A percentile compares a stretch with the other conserved stretches of the same genome.
phyloP scores from a whole-genome alignment of 2,329 filamentous ascomycete species.

The Phoma herbarum region DNA sequence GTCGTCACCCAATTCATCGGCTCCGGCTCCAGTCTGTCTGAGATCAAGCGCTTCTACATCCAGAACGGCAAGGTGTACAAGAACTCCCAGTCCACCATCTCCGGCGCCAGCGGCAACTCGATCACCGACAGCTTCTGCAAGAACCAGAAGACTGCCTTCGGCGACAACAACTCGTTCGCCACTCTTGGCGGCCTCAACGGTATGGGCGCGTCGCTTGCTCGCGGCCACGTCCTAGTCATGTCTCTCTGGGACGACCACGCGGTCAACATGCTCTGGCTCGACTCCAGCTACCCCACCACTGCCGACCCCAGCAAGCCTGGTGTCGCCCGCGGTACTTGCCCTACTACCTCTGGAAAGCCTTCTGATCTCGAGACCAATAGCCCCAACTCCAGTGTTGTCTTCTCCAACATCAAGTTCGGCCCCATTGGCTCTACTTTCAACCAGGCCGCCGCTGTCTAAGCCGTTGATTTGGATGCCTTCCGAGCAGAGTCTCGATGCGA shows the following conservation, averaged over 20 bases:
- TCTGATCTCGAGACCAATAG: conserved; percentile 49
- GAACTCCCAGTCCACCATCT: conserved; percentile 55
- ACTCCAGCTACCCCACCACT: conserved; percentile 68
- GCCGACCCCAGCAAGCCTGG: conserved; percentile 44
- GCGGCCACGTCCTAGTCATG: conserved; percentile 72
- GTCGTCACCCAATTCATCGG: conserved; percentile 63
- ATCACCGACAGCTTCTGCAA: conserved; percentile 68
- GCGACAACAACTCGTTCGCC: conserved; percentile 63
- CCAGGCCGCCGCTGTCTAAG: conserved; percentile 38
- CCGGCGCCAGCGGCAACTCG: conserved; percentile 60
- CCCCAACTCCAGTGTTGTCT: conserved; percentile 48
- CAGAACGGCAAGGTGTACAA: conserved; percentile 60
- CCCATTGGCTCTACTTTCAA: conserved; percentile 52
- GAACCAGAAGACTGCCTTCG: conserved; percentile 64
- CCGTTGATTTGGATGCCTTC: not conserved
- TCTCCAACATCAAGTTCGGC: conserved; percentile 54
- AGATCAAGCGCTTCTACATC: conserved; percentile 61
- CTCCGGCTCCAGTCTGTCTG: conserved; percentile 53
- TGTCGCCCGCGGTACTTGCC: conserved; percentile 50
- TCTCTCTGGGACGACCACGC: conserved; percentile 71
- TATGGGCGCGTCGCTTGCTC: conserved; percentile 64
- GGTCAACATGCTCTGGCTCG: conserved; percentile 78
- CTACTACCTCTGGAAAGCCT: conserved; percentile 48
- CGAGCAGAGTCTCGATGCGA: not conserved
- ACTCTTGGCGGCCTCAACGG: conserved; percentile 64